Base-by-base conservation (phyloP, 2,329 filamentous ascomycete genomes). In the Capronia coronata region DNA sequence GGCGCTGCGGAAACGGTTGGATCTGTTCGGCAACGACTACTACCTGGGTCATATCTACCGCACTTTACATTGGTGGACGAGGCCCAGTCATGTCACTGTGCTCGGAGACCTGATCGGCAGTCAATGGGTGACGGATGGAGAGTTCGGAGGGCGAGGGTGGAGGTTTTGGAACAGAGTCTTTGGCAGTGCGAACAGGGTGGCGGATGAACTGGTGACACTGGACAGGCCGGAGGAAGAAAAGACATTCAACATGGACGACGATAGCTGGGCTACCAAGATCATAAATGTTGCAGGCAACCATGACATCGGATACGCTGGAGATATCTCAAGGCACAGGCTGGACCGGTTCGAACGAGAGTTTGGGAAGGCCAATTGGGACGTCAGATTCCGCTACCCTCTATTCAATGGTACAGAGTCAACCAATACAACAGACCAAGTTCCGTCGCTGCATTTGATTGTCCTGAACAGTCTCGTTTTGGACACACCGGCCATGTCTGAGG, bases 401-500 rank as follows among this genome's bases (percentile, higher is more conserved):
- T 18, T 16, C 4, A 39, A 51, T 35, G 43, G 37, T 11, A 42
- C 51, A 6, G 34, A 40, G 1, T 19, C 48, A 2, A 40, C 22
- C 22, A 25, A 16, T 18, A 22, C 46, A 21, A 34, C 50, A 8
- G n/a, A 55, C 10, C 4, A 21, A 5, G 54, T 50, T 21, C 68
- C 57, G 77, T 83, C 87, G 55, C 72, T 98, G 39, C 84, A 91
- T 58, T 74, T 98, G 49, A 73, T 97, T 23, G 79, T 94, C 29
- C 75, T 98, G 56, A 98, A 98, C 68, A 84, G 87, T 48, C 88
- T 98, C 79, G 94, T 94, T 62, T 79, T 98, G 30, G 93, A 98
- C 67, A 86, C 82, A 0, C 93, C 93, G 0, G 87, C 85, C 3
- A 73, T 79, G 32, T 78, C 80, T 14, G 61, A 71, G 2, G 72